Evolutionary conservation across 179 eudicot species (phyloP).

Genomic region (Gypsophila paniculata): DNA sequence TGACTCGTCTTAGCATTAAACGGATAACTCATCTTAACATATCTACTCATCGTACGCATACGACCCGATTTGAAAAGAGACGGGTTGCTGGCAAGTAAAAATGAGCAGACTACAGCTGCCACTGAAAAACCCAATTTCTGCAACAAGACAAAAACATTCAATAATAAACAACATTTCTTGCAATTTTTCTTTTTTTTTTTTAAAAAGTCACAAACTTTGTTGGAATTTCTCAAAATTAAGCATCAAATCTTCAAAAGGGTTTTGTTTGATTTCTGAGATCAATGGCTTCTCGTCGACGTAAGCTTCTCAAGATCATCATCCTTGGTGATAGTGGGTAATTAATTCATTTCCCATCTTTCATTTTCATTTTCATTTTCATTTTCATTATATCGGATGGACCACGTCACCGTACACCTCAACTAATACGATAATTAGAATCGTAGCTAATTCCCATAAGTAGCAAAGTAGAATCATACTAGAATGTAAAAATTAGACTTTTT

Average conservation of each 20-base stretch:
- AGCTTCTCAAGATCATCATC: slow-evolving; percentile 41
- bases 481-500: too few species aligned
- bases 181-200: neutral
- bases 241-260: neutral
- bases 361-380: neutral
- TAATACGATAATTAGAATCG: too few species aligned
- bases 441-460: too few species aligned
- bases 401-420: too few species aligned
- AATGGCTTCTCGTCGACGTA: slow-evolving; percentile 41
- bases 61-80: neutral
- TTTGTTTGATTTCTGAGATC: slow-evolving; percentile 3
- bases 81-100: too few species aligned
- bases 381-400: neutral
- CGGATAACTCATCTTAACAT: too few species aligned
- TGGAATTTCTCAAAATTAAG: neutral
- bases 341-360: neutral
- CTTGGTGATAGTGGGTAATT: slow-evolving; percentile 42
- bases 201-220: neutral
- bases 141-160: neutral
- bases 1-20: too few species aligned
- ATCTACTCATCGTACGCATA: too few species aligned
- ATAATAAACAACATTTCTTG: neutral
- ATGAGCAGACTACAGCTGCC: neutral
- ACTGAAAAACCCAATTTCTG: neutral
- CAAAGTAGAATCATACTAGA: too few species aligned